Conservation (phyloP, 805 yeast species). For the Kuraishia hungarica region DNA sequence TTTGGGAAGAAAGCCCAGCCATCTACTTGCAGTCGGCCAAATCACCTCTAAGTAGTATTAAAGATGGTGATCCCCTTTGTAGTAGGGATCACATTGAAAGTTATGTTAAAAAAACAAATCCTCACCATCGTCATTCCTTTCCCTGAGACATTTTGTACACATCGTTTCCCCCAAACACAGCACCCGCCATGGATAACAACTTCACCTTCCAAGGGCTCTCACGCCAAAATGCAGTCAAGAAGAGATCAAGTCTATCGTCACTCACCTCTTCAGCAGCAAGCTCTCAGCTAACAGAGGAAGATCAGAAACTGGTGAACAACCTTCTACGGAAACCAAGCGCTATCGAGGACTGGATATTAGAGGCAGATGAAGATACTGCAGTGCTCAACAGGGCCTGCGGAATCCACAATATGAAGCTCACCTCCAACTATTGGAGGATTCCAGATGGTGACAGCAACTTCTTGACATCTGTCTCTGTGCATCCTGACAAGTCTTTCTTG, state of each 20-base stretch:
- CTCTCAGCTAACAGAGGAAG: not conserved
- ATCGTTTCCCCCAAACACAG: not conserved
- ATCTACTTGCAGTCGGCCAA: not conserved
- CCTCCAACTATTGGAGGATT: conserved; percentile 26
- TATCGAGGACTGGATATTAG: not conserved
- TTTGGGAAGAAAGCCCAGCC: not conserved
- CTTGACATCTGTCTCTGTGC: conserved; percentile 34
- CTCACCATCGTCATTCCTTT: not conserved
- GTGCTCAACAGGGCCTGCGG: conserved; percentile 31
- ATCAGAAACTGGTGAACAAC: not conserved
- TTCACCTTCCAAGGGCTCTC: not conserved
- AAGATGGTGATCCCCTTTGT: not conserved
- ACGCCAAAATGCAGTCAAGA: not conserved
- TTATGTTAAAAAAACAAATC: too few species aligned
- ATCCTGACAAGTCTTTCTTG: conserved; percentile 25
- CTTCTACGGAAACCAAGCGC: not conserved
- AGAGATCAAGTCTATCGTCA: not conserved
- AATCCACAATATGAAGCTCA: conserved; percentile 24
- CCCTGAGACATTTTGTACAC: not conserved
- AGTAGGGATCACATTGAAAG: not conserved
- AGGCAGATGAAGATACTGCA: not conserved
- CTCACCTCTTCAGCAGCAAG: not conserved
- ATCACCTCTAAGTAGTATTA: not conserved
- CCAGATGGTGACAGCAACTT: conserved; percentile 12
- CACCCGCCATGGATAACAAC: not conserved